phyloP scores from a whole-genome alignment of 495 filamentous ascomycete genomes.

The Aspergillus sparsus region DNA sequence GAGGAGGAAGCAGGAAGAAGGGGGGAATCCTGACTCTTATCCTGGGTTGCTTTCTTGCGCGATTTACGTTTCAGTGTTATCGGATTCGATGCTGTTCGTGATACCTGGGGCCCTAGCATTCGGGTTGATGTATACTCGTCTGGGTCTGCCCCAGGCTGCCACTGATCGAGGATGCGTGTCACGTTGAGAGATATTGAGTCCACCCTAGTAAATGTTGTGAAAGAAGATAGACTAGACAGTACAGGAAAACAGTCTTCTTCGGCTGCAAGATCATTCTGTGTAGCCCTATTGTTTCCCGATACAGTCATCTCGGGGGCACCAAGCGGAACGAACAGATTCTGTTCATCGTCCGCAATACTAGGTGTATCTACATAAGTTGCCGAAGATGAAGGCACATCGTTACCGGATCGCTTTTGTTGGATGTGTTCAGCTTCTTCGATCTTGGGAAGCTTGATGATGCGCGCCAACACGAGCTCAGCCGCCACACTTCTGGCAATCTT shows the following conservation, averaged over 20 bases:
- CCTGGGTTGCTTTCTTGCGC: conserved; percentile 30
- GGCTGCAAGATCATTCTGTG: neutral
- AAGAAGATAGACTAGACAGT: conserved; percentile 34
- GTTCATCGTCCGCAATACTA: neutral
- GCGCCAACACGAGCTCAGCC: conserved; percentile 42
- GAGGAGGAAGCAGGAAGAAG: conserved; percentile 30
- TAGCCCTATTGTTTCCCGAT: neutral
- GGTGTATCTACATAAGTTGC: too few relatives aligned
- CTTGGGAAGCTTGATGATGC: conserved; percentile 26
- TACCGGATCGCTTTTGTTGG: neutral
- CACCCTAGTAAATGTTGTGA: conserved; percentile 32
- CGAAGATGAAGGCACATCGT: neutral
- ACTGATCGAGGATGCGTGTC: conserved; percentile 43
- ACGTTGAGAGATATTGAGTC: conserved; percentile 30
- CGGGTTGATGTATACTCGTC: conserved; percentile 34
- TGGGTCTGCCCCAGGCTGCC: conserved; percentile 43
- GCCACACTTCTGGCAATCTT: conserved; percentile 42
- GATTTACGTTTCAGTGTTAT: conserved; percentile 27
- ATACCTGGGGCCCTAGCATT: conserved; percentile 27
- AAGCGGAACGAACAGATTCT: neutral
- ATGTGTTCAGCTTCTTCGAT: neutral
- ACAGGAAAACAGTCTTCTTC: conserved; percentile 11
- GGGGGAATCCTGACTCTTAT: conserved; percentile 21
- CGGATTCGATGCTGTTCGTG: conserved; percentile 20
- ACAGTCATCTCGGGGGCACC: neutral